Percentiles rank a stretch among this genome's conserved stretches.
Conservation (phyloP, 2,329 filamentous ascomycete genomes). For the Nothomitra cinnamomea region DNA sequence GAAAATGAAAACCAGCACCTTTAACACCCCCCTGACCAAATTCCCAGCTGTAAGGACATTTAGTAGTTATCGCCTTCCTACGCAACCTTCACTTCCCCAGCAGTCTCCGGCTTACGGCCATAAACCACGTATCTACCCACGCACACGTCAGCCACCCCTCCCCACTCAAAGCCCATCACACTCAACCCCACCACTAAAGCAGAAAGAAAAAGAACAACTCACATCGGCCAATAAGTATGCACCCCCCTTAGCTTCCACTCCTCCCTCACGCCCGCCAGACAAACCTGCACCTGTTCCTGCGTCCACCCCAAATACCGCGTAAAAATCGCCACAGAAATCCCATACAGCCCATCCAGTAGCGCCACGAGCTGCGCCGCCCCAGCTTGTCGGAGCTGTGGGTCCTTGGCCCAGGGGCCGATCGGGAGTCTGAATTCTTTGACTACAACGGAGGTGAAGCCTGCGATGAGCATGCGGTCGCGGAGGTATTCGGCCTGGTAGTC, state of each 20-base stretch:
- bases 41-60: too few species aligned
- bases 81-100: too few species aligned
- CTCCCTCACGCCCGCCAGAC: slow-evolving; percentile 13
- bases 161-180: too few species aligned
- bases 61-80: too few species aligned
- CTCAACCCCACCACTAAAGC: too few species aligned
- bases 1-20: too few species aligned
- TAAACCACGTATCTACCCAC: not conserved
- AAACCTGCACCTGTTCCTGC: slow-evolving; percentile 13
- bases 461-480: slow-evolving; percentile 23
- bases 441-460: slow-evolving; percentile 34
- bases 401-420: slow-evolving; percentile 2
- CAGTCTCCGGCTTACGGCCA: not conserved
- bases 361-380: not conserved
- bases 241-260: slow-evolving; percentile 7
- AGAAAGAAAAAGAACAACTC: too few species aligned
- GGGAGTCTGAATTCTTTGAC: not conserved
- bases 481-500: not conserved
- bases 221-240: too few species aligned
- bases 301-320: not conserved
- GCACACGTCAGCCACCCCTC: too few species aligned
- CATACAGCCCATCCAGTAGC: not conserved
- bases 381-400: not conserved
- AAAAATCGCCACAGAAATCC: not conserved
- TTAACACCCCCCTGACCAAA: too few species aligned